A percentile compares a stretch with the other conserved stretches of the same genome.
Conservation (phyloP, 2,329 filamentous ascomycete species). For the Aureobasidium sp. region DNA sequence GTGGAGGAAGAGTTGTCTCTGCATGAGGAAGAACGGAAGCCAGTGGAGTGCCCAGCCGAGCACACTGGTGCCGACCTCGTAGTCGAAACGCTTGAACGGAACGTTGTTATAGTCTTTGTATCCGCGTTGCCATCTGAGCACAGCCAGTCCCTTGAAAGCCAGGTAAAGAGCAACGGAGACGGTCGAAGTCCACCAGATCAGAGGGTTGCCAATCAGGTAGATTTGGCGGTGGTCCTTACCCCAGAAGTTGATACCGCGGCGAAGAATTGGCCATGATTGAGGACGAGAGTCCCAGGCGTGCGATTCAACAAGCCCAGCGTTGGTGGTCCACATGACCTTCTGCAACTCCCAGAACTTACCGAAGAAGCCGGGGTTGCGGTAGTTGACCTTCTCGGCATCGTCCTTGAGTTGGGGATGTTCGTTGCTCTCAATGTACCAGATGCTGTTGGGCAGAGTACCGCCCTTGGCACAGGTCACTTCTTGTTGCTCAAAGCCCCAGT, state of each 20-base stretch:
- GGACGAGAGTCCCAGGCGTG: constrained; percentile 98
- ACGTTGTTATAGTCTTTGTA: constrained; percentile 76
- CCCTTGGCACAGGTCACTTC: constrained; percentile 95
- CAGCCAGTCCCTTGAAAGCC: constrained; percentile 76
- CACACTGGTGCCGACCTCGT: constrained; percentile 84
- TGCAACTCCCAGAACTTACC: constrained; percentile 98
- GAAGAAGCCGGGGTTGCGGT: constrained; percentile 87
- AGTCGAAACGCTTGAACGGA: constrained; percentile 94
- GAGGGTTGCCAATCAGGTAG: constrained; percentile 89
- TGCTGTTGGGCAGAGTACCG: constrained; percentile 86
- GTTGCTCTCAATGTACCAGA: constrained; percentile 96
- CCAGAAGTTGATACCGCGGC: constrained; percentile 99
- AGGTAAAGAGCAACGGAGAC: constrained; percentile 69
- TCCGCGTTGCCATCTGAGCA: constrained; percentile 90
- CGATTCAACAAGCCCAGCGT: constrained; percentile 90
- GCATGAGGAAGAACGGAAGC: constrained; percentile 98
- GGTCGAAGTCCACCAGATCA: constrained; percentile 91
- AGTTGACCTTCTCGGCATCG: constrained; percentile 89
- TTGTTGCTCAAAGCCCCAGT: constrained; percentile 97
- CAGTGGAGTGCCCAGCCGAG: constrained; percentile 97
- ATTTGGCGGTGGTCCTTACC: constrained; percentile 89
- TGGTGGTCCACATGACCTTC: constrained; percentile 98
- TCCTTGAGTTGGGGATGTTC: constrained; percentile 68
- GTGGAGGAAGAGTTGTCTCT: constrained; percentile 94
- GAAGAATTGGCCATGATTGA: constrained; percentile 83